Evolutionary conservation across 1,139 yeast genomes (phyloP).

Genomic region (Geotrichum citri-aurantii): DNA sequence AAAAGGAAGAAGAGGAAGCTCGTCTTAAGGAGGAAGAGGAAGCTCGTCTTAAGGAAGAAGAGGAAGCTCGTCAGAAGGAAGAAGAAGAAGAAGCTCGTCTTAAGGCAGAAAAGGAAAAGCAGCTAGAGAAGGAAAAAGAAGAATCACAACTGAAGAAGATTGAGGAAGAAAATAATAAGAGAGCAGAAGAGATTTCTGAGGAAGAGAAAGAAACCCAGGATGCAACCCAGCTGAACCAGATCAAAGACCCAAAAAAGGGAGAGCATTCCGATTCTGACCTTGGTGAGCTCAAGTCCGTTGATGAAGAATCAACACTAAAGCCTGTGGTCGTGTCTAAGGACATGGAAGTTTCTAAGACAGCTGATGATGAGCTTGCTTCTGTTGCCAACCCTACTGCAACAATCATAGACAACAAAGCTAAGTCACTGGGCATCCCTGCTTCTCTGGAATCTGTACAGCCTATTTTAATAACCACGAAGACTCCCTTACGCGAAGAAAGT

Average conservation of each 20-base stretch:
- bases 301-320: neutral
- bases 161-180: conserved; percentile 39
- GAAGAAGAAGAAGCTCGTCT: neutral
- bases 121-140: neutral
- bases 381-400: neutral
- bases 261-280: neutral
- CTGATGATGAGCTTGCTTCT: neutral
- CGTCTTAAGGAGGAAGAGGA: no score
- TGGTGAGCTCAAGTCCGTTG: neutral
- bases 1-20: neutral
- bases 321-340: neutral
- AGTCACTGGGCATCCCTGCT: neutral
- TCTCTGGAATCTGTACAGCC: neutral
- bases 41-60: neutral
- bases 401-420: neutral
- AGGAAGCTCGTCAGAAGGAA: neutral
- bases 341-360: neutral
- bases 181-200: conserved; percentile 33
- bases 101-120: neutral
- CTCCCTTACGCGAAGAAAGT: neutral
- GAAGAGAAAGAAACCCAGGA: neutral
- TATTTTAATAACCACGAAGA: neutral
- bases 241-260: neutral
- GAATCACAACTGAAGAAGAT: neutral
- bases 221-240: neutral